Evolutionary conservation across 345 rosid species (phyloP), one percentile per base, ranked within the genome.

Genomic region (Draba incana): DNA sequence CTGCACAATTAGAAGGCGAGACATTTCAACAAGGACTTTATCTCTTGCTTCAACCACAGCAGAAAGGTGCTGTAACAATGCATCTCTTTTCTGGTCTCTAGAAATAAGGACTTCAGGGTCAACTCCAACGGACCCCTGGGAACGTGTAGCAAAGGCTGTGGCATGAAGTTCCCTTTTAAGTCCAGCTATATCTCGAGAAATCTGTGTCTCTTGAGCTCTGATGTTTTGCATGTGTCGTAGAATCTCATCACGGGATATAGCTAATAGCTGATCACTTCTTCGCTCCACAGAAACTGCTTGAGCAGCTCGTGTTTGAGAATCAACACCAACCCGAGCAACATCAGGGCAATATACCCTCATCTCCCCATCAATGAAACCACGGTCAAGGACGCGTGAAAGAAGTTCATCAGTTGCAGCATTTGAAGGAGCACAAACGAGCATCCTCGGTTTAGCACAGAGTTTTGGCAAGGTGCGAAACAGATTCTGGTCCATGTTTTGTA

Each of bases 361-460:
- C 84, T 94, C 99, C 49, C 99, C 99, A 75, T 94, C 99, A 78
- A 94, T 86, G 66, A 94, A 94, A 51, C 99, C 99, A 30, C 99
- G 98, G 79, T 86, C 99, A 43, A 94, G 99, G 68, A 91, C 98
- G 52, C 99, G 99, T 3, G 99, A 64, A 37, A 94, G 91, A 70
- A 94, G 98, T 76, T 94, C 99, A 79, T 94, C 99, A 7, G 98
- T 94, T 65, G 99, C 99, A 64, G 99, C 99, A 86, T 91, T 94
- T 50, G 99, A 94, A 75, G 99, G 99, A 71, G 99, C 99, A 85
- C 99, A 94, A 28, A 94, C 99, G 38, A 94, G 80, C 99, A 94
- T 94, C 75, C 99, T 84, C 37, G 99, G 99, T 75, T 94, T 94
- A 20, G 91, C 96, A 64, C 98, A 94, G 30, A 94, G 86, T 81